Conservation (phyloP, 331 rosid species). For the Dryas integrifolia region DNA sequence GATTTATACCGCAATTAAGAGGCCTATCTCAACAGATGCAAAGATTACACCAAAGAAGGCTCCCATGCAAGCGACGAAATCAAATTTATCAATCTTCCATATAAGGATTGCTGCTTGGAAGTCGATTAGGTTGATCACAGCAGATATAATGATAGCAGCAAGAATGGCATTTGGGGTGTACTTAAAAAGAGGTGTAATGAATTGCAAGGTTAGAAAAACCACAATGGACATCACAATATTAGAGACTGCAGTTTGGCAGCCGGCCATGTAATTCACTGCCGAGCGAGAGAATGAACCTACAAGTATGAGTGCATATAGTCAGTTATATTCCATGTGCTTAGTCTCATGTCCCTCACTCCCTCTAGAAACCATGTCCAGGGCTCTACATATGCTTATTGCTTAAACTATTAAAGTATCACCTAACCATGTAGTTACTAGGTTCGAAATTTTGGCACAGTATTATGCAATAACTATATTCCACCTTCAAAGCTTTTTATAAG, state of each 20-base stretch:
- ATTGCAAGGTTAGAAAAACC: conserved; percentile 72
- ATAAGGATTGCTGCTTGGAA: conserved; percentile 74
- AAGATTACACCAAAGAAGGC: conserved; percentile 94
- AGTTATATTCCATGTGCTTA: conserved; percentile 14
- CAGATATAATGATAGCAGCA: conserved; percentile 80
- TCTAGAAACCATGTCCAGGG: background rate
- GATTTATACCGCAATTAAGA: conserved; percentile 73
- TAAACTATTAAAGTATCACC: background rate
- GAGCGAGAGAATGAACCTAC: conserved; percentile 97
- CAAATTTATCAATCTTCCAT: conserved; percentile 90
- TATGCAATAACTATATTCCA: background rate
- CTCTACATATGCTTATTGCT: background rate
- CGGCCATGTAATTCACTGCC: conserved; percentile 91
- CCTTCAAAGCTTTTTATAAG: background rate
- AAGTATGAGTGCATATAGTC: conserved; percentile 21
- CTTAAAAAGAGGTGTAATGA: conserved; percentile 85
- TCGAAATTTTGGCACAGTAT: background rate
- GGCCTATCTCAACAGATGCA: conserved; percentile 77
- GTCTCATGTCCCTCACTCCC: background rate
- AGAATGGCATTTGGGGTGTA: conserved; percentile 91
- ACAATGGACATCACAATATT: conserved; percentile 84
- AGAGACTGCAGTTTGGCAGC: conserved; percentile 86
- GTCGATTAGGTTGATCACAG: conserved; percentile 84
- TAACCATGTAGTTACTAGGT: background rate
- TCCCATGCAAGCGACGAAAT: conserved; percentile 93